Percentiles rank a stretch among this genome's conserved stretches.
Evolutionary conservation across 2,329 filamentous ascomycete genomes (phyloP).

Genomic region (Diaporthe aspalathi): DNA sequence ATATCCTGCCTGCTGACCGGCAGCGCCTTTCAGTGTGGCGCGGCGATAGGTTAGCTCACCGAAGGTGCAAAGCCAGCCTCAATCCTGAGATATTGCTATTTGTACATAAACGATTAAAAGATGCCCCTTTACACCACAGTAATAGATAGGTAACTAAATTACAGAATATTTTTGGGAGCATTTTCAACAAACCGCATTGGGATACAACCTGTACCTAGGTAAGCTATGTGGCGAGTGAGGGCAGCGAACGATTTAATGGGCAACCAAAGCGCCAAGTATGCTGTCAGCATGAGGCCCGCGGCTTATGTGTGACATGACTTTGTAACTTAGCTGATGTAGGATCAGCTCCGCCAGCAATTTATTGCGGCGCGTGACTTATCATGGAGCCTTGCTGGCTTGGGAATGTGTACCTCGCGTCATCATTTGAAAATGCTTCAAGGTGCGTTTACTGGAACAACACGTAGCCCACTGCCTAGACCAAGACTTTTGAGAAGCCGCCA

Average conservation of each 20-base stretch:
- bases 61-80: not conserved
- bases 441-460: too few species aligned
- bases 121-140: not conserved
- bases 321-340: constrained; percentile 4
- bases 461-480: too few species aligned
- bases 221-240: not conserved
- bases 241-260: not conserved
- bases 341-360: not conserved
- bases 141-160: not conserved
- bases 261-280: not conserved
- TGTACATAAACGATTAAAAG: not conserved
- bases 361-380: not conserved
- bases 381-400: not conserved
- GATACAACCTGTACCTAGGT: not conserved
- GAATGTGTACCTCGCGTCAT: not conserved
- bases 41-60: not conserved
- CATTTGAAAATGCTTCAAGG: too few species aligned
- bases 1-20: not conserved
- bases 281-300: not conserved
- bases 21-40: constrained; percentile 9
- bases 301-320: not conserved
- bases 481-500: too few species aligned
- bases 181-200: not conserved
- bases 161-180: not conserved
- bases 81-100: not conserved